Base-by-base conservation (phyloP, 2,329 filamentous ascomycete species). In the Hymenoscyphus fraxineus region DNA sequence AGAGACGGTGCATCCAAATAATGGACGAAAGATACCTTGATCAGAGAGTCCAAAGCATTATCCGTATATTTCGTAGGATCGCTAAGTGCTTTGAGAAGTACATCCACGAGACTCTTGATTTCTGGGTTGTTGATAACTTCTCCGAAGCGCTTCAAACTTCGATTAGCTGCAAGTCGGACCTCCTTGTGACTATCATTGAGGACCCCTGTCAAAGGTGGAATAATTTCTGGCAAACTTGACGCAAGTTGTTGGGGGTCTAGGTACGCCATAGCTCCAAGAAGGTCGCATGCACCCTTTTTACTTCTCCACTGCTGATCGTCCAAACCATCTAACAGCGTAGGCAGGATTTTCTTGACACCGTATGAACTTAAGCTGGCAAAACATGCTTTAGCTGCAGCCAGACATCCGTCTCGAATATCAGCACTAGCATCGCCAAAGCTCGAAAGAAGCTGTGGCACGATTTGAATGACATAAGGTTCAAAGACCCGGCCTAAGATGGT, bases 111-210 rank as follows among this genome's bases (percentile, higher is more conserved):
- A 68, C 89, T 86, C 84, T 97, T 97, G 74, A 99, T 92, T 78
- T 99, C 95, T 3, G 95, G 95, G 76, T 99, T 99, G 77, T 85
- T 96, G 77, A 99, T 99, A 70, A 99, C 96, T 77, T 99, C 96
- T 69, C 96, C 95, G 76, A 99, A 99, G 64, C 95, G 90, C 80
- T 99, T 96, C 79, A 99, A 83, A 79, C 93, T 97, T 78, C 94
- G 89, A 78, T 99, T 99, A 7, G 95, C 95, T 27, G 92, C 93
- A 56, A 87, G 82, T 66, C 95, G 87, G 39, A 99, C 95, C 79
- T 99, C 95, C 78, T 99, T 99, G 80, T 99, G 95, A 73, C 92
- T 97, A 80, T 99, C 95, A 71, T 97, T 99, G 65, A 99, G 81
- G 3, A 98, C 95, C 57, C 90, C 88, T 1, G 96, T 98, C 64